Evolutionary conservation across 495 filamentous ascomycete species (phyloP).

Genomic region (Penicillium canariense): DNA sequence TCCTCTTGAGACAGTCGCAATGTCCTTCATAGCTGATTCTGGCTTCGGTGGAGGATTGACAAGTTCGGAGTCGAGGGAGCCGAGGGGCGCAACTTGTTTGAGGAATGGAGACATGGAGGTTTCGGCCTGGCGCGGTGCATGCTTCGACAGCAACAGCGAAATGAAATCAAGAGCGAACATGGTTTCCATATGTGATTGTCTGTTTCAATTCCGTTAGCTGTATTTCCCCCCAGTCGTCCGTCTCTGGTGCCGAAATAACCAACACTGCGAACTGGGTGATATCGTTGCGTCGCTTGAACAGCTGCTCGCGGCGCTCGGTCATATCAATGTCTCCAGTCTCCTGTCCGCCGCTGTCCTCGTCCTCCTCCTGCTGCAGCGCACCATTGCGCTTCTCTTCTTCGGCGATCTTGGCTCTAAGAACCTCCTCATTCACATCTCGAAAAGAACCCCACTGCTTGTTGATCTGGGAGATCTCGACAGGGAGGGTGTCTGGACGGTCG

Average conservation of each 20-base stretch:
- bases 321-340: conserved; percentile 31
- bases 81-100: conserved; percentile 66
- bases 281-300: conserved; percentile 45
- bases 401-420: conserved; percentile 58
- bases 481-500: conserved; percentile 57
- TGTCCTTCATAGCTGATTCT: conserved; percentile 50
- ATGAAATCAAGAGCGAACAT: conserved; percentile 74
- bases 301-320: conserved; percentile 39
- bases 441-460: conserved; percentile 74
- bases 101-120: conserved; percentile 65
- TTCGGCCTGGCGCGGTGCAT: conserved; percentile 64
- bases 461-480: conserved; percentile 72
- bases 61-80: conserved; percentile 74
- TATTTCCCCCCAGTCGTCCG: background rate
- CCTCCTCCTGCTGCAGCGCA: conserved; percentile 20
- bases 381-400: conserved; percentile 44
- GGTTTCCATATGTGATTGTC: conserved; percentile 64
- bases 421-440: conserved; percentile 61
- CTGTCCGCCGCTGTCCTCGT: conserved; percentile 34
- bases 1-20: conserved; percentile 62
- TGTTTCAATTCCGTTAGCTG: conserved; percentile 25
- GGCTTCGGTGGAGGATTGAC: conserved; percentile 55
- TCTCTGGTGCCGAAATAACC: conserved; percentile 5
- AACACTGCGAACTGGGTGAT: conserved; percentile 47
- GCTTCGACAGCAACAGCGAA: conserved; percentile 78